Base-by-base conservation (phyloP, 208 protist species). In the Crithidia expoeki region DNA sequence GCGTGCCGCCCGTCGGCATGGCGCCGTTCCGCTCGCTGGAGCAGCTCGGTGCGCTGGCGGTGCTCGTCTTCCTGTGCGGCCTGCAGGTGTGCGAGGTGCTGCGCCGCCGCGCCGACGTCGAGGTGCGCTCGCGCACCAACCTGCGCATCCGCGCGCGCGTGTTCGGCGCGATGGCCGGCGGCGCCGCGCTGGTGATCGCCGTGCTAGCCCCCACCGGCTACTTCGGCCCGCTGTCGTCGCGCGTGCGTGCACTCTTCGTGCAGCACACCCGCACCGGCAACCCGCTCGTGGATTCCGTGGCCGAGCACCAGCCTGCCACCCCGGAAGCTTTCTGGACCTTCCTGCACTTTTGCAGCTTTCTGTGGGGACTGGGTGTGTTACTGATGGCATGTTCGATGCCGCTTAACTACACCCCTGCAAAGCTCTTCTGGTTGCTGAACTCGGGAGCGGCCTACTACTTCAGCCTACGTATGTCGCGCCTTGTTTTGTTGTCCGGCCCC, bases 1-100 rank as follows among this genome's bases (percentile, higher is more conserved):
- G 98, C 73, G 85, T 98, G 23, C 89, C 83, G 25, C 97, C 99
- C 51, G 94, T 99, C 38, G 84, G 94, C 28, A 97, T 96, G 75
- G 84, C 94, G 68, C 91, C 98, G 23, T 95, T 99, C 56, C 81
- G 90, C 68, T 95, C 86, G 6, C 81, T 90, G 23, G 97, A 99
- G 81, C 98, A 99, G 69, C 88, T 99, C 79, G 83, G 84, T 19
- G 86, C 95, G 14, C 61, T 99, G 42, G 82, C 94, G 63, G 85
- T 97, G 0, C 97, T 98, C 51, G 33, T 92, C 30, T 63, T 83
- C 49, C 68, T 92, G 58, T 62, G 74, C 32, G 42, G 40, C 30
- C 69, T 80, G 62, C 66, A 80, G 59, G 65, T 69, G 46, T 73
- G 69, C 32, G 77, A 87, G 70, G 34, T 34, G 47, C 32, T 73